Percentiles rank a stretch among this genome's conserved stretches.
Evolutionary conservation across 2,329 filamentous ascomycete genomes (phyloP).

Genomic region (Malbranchea cinnamomea): DNA sequence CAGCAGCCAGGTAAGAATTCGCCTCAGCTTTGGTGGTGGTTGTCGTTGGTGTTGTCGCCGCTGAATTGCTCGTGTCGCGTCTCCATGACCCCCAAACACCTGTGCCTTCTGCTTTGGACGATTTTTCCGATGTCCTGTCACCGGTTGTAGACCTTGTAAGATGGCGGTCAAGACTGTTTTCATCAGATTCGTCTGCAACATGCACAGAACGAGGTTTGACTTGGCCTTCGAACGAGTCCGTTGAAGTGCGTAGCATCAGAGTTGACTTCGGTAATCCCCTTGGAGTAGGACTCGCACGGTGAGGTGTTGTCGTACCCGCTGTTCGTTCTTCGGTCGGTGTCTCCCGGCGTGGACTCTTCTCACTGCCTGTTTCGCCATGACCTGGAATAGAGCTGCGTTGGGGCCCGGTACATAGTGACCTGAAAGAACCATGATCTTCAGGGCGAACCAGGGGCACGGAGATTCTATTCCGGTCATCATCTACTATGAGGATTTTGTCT

Average conservation of each 20-base stretch:
- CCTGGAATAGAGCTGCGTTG: slow-evolving; percentile 8
- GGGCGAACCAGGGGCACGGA: slow-evolving; percentile 85
- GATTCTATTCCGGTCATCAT: slow-evolving; percentile 72
- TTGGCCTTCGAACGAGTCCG: slow-evolving; percentile 13
- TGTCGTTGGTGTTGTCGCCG: slow-evolving; percentile 4
- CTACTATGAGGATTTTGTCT: slow-evolving; percentile 74
- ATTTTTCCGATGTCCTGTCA: slow-evolving; percentile 14
- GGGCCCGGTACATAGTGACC: slow-evolving; percentile 51
- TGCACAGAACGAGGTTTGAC: slow-evolving; percentile 11
- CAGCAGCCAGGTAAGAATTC: slow-evolving; percentile 31
- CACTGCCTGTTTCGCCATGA: slow-evolving; percentile 4
- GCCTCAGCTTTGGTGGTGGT: slow-evolving; percentile 14
- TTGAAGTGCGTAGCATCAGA: slow-evolving; percentile 13
- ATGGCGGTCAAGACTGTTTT: slow-evolving; percentile 8
- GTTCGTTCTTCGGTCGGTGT: not conserved
- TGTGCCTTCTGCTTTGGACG: slow-evolving; percentile 24
- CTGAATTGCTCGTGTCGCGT: slow-evolving; percentile 21
- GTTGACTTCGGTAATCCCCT: slow-evolving; percentile 14
- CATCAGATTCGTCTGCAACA: slow-evolving; percentile 9
- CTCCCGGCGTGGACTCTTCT: not conserved
- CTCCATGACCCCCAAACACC: slow-evolving; percentile 62
- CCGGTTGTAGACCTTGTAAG: slow-evolving; percentile 15
- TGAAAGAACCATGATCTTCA: slow-evolving; percentile 71
- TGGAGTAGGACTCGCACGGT: slow-evolving; percentile 13
- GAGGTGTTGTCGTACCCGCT: slow-evolving; percentile 6